Evolutionary conservation across 495 filamentous ascomycete species (phyloP).

Genomic region (Penicillium macrosclerotiorum): DNA sequence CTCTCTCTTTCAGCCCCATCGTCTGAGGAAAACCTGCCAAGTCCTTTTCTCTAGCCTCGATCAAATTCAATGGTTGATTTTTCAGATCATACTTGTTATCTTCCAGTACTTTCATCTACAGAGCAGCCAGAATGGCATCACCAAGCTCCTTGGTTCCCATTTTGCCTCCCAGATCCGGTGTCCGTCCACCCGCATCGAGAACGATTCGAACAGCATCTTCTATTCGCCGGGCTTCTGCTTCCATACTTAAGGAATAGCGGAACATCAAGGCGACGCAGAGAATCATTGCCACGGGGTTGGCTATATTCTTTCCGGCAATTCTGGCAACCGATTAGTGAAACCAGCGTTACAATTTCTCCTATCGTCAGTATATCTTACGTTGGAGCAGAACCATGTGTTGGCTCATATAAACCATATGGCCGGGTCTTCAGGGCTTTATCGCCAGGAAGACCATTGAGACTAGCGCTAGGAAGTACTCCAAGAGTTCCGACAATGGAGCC

Average conservation of each 20-base stretch:
- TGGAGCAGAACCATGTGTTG: conserved; percentile 42
- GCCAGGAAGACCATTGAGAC: conserved; percentile 45
- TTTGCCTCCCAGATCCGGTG: conserved; percentile 75
- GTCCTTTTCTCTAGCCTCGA: no score
- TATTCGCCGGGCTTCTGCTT: conserved; percentile 66
- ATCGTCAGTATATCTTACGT: conserved; percentile 25
- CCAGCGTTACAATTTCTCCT: background rate
- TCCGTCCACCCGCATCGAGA: conserved; percentile 71
- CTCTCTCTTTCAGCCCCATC: no score
- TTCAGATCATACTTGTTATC: no score
- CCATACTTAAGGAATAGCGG: conserved; percentile 78
- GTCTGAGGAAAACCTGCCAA: no score
- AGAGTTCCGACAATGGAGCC: conserved; percentile 48
- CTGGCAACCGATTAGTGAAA: conserved; percentile 8
- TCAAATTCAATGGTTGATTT: no score
- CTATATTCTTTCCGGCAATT: conserved; percentile 39
- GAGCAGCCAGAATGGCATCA: conserved; percentile 71
- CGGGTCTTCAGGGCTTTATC: conserved; percentile 28
- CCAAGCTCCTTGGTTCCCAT: conserved; percentile 75
- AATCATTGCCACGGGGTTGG: conserved; percentile 76
- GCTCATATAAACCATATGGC: conserved; percentile 41
- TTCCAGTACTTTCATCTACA: conserved; percentile 46
- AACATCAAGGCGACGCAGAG: conserved; percentile 91
- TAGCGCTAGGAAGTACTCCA: conserved; percentile 50
- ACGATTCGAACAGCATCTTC: conserved; percentile 78